Percentiles rank a stretch among this genome's conserved stretches.
These are phyloP conservation scores for Erysimum cheiri DNA, from an alignment of 441 rosid species.

Conservation along the genomic window DNA sequence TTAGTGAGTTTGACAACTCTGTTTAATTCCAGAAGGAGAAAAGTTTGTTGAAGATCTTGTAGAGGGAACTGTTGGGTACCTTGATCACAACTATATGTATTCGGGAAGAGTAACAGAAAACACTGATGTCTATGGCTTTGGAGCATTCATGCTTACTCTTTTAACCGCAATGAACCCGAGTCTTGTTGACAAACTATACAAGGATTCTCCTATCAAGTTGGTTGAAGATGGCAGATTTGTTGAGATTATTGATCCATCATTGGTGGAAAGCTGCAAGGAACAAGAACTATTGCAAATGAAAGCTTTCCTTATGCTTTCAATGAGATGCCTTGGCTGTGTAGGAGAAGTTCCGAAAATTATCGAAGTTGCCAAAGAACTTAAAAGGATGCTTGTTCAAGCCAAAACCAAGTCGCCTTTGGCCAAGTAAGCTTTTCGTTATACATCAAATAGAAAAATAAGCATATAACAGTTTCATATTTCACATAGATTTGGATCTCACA, in stretches of 20 bases:
- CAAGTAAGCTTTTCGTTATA: constrained; percentile 1
- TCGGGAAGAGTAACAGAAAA: constrained; percentile 35
- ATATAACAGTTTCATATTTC: not conserved
- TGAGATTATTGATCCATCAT: constrained; percentile 17
- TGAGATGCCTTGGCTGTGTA: constrained; percentile 29
- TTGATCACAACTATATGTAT: not conserved
- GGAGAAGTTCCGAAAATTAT: constrained; percentile 30
- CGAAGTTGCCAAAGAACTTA: constrained; percentile 36
- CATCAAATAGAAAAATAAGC: constrained; percentile 1
- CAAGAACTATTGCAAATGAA: constrained; percentile 9
- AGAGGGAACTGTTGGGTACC: constrained; percentile 2
- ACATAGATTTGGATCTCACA: not conserved
- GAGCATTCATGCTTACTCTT: constrained; percentile 40
- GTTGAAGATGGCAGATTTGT: constrained; percentile 16
- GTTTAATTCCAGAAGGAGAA: not conserved
- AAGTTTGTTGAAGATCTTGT: constrained; percentile 6
- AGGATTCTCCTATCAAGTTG: not conserved
- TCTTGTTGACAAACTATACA: not conserved
- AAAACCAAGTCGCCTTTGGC: not conserved
- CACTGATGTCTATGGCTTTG: constrained; percentile 47
- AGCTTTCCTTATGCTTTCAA: constrained; percentile 17
- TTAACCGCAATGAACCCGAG: constrained; percentile 33
- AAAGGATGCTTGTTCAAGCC: constrained; percentile 23
- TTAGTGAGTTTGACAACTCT: constrained; percentile 41
- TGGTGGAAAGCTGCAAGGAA: constrained; percentile 17